These are phyloP conservation scores for Terfezia claveryi DNA, from an alignment of 495 filamentous ascomycete genomes.

Conservation along the genomic window DNA sequence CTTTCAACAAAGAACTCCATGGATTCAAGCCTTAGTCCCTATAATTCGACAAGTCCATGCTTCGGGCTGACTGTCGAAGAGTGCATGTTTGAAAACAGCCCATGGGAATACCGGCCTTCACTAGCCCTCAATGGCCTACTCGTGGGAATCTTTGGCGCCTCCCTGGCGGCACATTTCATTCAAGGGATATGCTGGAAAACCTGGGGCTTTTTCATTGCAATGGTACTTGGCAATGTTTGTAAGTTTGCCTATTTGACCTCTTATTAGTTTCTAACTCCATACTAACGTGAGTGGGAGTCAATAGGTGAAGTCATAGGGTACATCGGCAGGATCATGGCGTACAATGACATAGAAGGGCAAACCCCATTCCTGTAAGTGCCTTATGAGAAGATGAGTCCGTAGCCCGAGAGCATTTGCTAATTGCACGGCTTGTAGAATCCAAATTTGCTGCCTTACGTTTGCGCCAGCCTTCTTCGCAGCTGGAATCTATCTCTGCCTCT, in stretches of 20 bases:
- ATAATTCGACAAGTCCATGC: too few relatives aligned
- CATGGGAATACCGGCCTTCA: constrained; percentile 22
- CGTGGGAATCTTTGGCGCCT: constrained; percentile 20
- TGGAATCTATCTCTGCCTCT: constrained; percentile 42
- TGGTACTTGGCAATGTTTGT: constrained; percentile 20
- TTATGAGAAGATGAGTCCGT: background rate
- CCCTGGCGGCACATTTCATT: constrained; percentile 18
- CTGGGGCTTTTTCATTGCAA: constrained; percentile 23
- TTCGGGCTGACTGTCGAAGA: too few relatives aligned
- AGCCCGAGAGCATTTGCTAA: background rate
- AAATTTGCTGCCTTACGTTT: constrained; percentile 41
- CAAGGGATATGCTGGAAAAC: constrained; percentile 24
- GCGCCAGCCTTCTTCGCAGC: constrained; percentile 42
- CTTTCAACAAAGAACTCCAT: too few relatives aligned
- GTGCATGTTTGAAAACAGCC: background rate
- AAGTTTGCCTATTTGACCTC: background rate
- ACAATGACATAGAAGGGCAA: background rate
- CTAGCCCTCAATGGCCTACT: constrained; percentile 23
- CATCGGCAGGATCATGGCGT: background rate
- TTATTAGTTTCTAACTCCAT: background rate
- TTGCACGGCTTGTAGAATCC: constrained; percentile 14
- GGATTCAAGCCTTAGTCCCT: too few relatives aligned
- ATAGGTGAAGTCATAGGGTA: constrained; percentile 19
- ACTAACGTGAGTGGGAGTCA: background rate
- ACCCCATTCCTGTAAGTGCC: background rate